Evolutionary conservation across 2,329 filamentous ascomycete genomes (phyloP).

Genomic region (Talaromyces rugulosus): DNA sequence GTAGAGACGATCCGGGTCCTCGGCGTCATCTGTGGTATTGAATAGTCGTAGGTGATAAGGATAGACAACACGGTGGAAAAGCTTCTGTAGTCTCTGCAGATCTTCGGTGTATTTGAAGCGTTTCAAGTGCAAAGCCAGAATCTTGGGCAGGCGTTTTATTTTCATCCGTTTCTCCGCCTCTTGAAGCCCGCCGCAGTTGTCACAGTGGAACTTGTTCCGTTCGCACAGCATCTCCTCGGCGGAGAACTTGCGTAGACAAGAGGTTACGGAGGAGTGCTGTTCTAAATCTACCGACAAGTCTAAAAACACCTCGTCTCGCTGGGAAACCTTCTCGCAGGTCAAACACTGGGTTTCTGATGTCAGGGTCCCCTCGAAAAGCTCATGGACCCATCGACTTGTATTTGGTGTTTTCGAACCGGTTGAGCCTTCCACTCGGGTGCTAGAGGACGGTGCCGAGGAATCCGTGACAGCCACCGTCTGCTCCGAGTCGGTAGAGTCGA

Average conservation of each 20-base stretch:
- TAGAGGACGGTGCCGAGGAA: constrained; percentile 26
- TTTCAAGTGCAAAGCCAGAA: constrained; percentile 89
- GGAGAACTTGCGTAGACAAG: constrained; percentile 91
- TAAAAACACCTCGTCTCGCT: constrained; percentile 91
- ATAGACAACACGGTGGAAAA: constrained; percentile 95
- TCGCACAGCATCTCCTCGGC: constrained; percentile 98
- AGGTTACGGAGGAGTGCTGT: constrained; percentile 92
- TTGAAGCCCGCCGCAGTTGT: constrained; percentile 91
- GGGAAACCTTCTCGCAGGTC: constrained; percentile 92
- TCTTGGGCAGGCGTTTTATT: constrained; percentile 88
- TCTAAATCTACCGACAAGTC: constrained; percentile 95
- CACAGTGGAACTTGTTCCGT: constrained; percentile 97
- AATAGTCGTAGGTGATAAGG: constrained; percentile 95
- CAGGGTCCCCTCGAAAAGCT: constrained; percentile 90
- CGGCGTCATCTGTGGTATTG: constrained; percentile 93
- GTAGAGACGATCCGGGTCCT: constrained; percentile 89
- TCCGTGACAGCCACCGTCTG: constrained; percentile 44
- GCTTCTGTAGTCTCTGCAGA: constrained; percentile 85
- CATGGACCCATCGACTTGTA: constrained; percentile 87
- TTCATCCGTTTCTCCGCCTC: constrained; percentile 99
- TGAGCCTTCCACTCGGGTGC: constrained; percentile 21
- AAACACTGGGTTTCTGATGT: constrained; percentile 96
- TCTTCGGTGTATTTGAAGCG: constrained; percentile 99
- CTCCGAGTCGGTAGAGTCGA: constrained; percentile 42
- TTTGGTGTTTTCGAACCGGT: constrained; percentile 52